phyloP scores from a whole-genome alignment of 2,329 filamentous ascomycete genomes.

The Malbranchea zuffiana region DNA sequence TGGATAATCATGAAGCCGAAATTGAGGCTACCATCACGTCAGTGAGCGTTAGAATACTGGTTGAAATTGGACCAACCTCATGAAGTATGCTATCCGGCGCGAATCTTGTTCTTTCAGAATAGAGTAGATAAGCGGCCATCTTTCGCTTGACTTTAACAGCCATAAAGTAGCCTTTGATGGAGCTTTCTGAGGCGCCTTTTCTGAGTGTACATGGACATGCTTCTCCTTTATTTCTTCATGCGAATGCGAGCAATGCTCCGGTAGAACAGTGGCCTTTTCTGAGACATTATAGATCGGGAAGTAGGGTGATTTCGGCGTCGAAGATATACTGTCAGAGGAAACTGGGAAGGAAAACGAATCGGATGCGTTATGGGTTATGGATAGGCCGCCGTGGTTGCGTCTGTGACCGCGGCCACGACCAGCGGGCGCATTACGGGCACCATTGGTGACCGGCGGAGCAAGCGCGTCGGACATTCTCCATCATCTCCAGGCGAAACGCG shows the following conservation, averaged over 20 bases:
- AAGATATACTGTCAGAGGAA: background rate
- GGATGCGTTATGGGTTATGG: conserved; percentile 2
- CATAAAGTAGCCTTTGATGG: conserved; percentile 61
- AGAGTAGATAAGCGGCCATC: conserved; percentile 69
- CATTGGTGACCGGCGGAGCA: conserved; percentile 13
- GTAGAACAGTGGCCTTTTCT: conserved; percentile 2
- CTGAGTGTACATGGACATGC: background rate
- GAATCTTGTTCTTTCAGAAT: conserved; percentile 88
- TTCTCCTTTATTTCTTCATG: no score
- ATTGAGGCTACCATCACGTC: conserved; percentile 56
- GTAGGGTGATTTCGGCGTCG: conserved; percentile 3
- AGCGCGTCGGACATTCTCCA: conserved; percentile 14
- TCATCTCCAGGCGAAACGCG: conserved; percentile 7
- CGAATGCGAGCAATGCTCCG: conserved; percentile 1
- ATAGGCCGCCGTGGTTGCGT: conserved; percentile 8
- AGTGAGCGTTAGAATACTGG: background rate
- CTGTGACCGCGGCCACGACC: conserved; percentile 11
- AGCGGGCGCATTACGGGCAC: conserved; percentile 11
- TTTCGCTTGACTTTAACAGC: conserved; percentile 57
- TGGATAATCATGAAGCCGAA: conserved; percentile 92
- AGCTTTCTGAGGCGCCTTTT: conserved; percentile 34
- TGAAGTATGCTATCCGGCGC: conserved; percentile 92
- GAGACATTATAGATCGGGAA: background rate
- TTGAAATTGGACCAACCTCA: conserved; percentile 51
- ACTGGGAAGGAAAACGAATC: conserved; percentile 1